These are phyloP conservation scores for Gossypium turneri DNA, from an alignment of 345 rosid genomes.

Conservation along the genomic window DNA sequence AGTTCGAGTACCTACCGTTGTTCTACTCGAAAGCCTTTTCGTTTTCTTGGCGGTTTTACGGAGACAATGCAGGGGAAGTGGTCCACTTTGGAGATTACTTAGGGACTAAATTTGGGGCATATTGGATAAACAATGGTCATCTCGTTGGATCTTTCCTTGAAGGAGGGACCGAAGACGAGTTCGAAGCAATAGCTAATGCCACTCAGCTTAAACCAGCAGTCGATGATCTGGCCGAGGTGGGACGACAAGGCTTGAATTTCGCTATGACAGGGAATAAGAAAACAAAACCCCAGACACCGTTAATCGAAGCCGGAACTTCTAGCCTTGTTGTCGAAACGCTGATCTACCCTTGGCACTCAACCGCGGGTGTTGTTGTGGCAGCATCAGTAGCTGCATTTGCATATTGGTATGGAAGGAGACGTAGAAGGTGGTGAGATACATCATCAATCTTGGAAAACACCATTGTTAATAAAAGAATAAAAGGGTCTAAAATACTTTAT, in stretches of 20 bases:
- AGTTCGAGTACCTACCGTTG: conserved; percentile 83
- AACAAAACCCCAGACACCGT: conserved; percentile 25
- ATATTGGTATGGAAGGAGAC: conserved; percentile 83
- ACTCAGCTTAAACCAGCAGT: conserved; percentile 58
- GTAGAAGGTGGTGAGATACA: conserved; percentile 65
- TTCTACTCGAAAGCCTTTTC: conserved; percentile 89
- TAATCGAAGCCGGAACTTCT: conserved; percentile 23
- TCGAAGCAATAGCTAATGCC: conserved; percentile 73
- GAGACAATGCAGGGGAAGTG: conserved; percentile 75
- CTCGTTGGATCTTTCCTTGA: conserved; percentile 91
- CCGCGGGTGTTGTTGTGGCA: conserved; percentile 70
- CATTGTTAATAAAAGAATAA: too few relatives aligned
- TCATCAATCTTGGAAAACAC: too few relatives aligned
- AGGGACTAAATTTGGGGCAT: conserved; percentile 70
- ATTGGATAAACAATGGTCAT: conserved; percentile 78
- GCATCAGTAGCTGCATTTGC: conserved; percentile 85
- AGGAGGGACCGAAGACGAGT: conserved; percentile 91
- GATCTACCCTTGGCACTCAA: conserved; percentile 56
- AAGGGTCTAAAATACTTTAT: too few relatives aligned
- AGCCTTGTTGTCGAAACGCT: conserved; percentile 48
- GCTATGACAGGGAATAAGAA: conserved; percentile 50
- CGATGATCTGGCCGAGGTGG: conserved; percentile 54
- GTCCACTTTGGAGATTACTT: conserved; percentile 83
- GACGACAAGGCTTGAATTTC: conserved; percentile 56
- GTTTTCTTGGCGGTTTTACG: conserved; percentile 92